Percentiles rank a stretch among this genome's conserved stretches.
These are phyloP conservation scores for Phlebopus sp. DNA, from an alignment of 1,284 basidiomycete species.

Conservation along the genomic window DNA sequence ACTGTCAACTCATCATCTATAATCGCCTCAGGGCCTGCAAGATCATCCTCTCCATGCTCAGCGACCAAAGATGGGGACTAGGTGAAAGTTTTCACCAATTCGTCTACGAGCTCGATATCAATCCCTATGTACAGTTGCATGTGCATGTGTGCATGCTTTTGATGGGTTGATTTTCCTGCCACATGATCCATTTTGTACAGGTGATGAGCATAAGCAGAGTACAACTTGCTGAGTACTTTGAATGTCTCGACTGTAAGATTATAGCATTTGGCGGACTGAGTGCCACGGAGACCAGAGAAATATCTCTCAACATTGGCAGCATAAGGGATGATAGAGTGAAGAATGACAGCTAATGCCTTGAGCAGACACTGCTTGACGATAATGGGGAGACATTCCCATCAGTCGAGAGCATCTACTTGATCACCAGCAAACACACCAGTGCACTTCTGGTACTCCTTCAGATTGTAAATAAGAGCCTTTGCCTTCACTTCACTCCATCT, in stretches of 20 bases:
- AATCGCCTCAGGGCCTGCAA: conserved; percentile 8
- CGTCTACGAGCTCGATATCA: neutral
- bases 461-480: conserved; percentile 12
- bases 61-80: conserved; percentile 6
- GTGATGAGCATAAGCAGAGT: conserved; percentile 1
- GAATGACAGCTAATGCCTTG: conserved; percentile 6
- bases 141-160: conserved; percentile 7
- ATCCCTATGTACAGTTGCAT: neutral
- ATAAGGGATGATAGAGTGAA: conserved; percentile 12
- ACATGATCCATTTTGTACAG: neutral
- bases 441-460: conserved; percentile 19
- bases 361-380: neutral
- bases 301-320: conserved; percentile 13
- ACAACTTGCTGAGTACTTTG: conserved; percentile 4
- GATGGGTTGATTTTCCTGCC: neutral
- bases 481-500: conserved; percentile 16
- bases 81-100: conserved; percentile 4
- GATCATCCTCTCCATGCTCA: conserved; percentile 4
- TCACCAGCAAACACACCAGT: conserved; percentile 23
- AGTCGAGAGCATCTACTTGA: conserved; percentile 18
- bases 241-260: conserved; percentile 5
- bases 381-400: conserved; percentile 29
- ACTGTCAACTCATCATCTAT: conserved; percentile 4
- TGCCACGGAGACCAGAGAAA: conserved; percentile 15
- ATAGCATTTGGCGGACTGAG: conserved; percentile 8